phyloP scores from a whole-genome alignment of 345 rosid genomes.

The Arabidopsis thaliana region DNA sequence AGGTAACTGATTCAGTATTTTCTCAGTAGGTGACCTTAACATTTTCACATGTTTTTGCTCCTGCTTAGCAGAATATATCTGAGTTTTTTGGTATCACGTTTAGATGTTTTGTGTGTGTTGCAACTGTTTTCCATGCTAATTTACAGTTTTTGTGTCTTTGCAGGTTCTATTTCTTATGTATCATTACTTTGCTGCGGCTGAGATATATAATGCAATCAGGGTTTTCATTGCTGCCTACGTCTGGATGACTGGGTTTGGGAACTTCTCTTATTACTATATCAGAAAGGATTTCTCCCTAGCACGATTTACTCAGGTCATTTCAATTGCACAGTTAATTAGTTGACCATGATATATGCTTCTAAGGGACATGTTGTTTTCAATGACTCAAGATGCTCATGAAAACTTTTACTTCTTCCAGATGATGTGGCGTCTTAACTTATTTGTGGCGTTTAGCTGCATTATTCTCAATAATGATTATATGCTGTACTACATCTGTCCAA shows the following conservation, averaged over 20 bases:
- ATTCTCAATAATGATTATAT: conserved; percentile 93
- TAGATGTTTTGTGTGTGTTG: conserved; percentile 2
- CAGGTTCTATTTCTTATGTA: conserved; percentile 97
- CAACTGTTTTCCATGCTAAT: conserved; percentile 18
- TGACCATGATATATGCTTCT: conserved; percentile 19
- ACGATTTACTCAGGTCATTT: conserved; percentile 89
- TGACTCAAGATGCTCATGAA: conserved; percentile 26
- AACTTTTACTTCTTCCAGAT: conserved; percentile 64
- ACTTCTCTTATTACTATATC: conserved; percentile 93
- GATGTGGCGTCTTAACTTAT: conserved; percentile 99
- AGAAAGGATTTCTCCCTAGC: conserved; percentile 95
- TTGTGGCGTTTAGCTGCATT: conserved; percentile 86
- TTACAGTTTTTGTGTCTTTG: conserved; percentile 15
- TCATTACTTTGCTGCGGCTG: conserved; percentile 96
- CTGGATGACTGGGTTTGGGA: conserved; percentile 99
- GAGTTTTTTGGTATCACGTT: conserved; percentile 12
- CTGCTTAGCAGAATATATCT: conserved; percentile 13
- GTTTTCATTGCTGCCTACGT: conserved; percentile 97
- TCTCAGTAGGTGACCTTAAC: background rate
- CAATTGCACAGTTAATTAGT: conserved; percentile 11
- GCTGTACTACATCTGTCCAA: conserved; percentile 97
- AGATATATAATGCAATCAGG: conserved; percentile 94
- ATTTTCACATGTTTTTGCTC: background rate
- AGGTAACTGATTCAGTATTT: conserved; percentile 58
- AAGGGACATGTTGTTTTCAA: conserved; percentile 10